Evolutionary conservation across 2,329 filamentous ascomycete species (phyloP), one percentile per base, ranked within the genome.

Genomic region (Curvularia sp.): DNA sequence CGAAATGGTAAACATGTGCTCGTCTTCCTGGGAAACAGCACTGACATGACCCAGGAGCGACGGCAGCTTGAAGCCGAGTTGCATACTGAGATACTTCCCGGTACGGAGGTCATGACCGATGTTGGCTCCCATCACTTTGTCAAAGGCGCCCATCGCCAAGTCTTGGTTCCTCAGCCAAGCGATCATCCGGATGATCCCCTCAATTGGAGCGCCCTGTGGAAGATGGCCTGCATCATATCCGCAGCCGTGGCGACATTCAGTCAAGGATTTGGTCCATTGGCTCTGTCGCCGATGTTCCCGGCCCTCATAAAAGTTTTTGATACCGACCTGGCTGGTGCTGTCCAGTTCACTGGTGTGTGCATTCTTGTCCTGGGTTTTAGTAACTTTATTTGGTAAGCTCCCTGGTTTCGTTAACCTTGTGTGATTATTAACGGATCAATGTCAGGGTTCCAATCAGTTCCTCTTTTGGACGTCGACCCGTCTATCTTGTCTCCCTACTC

Each of bases 81-180:
- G 58, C 77, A 82, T 54, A 78, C 78, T 30, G 81, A 84, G 60
- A 81, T 87, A 55, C 73, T 85, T 39, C 84, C 84, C 3, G 84
- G 84, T 23, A 87, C 84, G 3, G 84, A 86, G 72, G 79, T 86
- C 67, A 87, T 87, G 84, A 75, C 80, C 8, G 84, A 89, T 78
- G 81, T 88, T 36, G 86, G 85, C 19, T 77, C 78, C 1, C 85
- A 87, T 73, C 86, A 88, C 72, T 89, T 89, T 66, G 85, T 89
- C 67, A 89, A 88, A 59, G 72, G 72, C 2, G 46, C 66, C 8
- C 74, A 75, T 38, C 69, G 70, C 42, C 81, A 80, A 2, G 79
- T 84, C 15, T 76, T 86, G 47, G 83, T 85, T 21, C 84, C 84
- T 2, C 83, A 86, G 67, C 84, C 83, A 0, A 82, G 79, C 53